Conservation (phyloP, 768 basidiomycete species). For the Suillus tomentosus region DNA sequence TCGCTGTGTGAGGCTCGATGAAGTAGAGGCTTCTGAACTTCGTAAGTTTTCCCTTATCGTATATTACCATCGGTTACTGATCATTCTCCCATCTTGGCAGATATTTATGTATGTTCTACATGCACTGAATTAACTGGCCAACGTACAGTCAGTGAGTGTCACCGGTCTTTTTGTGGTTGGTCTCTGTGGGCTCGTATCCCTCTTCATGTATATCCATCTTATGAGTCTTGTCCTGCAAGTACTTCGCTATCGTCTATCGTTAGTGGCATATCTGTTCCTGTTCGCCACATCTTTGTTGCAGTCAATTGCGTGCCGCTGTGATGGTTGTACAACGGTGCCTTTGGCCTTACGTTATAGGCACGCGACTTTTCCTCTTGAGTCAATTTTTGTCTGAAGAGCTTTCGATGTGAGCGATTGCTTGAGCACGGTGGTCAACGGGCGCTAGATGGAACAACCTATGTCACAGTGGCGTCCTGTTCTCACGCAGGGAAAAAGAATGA, state of each 20-base stretch:
- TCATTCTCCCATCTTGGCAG: constrained; percentile 36
- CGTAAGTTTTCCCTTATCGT: constrained; percentile 50
- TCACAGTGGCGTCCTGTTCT: constrained; percentile 11
- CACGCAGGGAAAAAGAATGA: constrained; percentile 9
- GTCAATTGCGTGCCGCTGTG: constrained; percentile 34
- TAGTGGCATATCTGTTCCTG: constrained; percentile 31
- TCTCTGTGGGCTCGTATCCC: constrained; percentile 19
- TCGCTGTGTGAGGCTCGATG: constrained; percentile 64
- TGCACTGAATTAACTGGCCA: constrained; percentile 65
- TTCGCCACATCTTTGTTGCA: constrained; percentile 37
- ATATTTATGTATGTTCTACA: constrained; percentile 56
- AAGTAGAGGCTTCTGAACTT: constrained; percentile 73
- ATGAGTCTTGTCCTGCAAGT: constrained; percentile 39
- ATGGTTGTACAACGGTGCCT: constrained; percentile 26
- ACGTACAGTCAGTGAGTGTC: constrained; percentile 78
- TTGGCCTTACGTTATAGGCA: constrained; percentile 37
- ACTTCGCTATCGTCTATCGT: constrained; percentile 35
- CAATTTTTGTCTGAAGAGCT: constrained; percentile 27
- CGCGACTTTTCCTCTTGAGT: constrained; percentile 38
- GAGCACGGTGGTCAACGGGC: constrained; percentile 28
- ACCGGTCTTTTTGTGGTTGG: constrained; percentile 31
- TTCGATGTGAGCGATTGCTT: constrained; percentile 33
- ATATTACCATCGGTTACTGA: constrained; percentile 17
- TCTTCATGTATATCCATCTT: constrained; percentile 40
- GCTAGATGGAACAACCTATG: constrained; percentile 7